These are phyloP conservation scores for Cutaneotrichosporon mucoides DNA, from an alignment of 1,284 basidiomycete species.

Conservation along the genomic window DNA sequence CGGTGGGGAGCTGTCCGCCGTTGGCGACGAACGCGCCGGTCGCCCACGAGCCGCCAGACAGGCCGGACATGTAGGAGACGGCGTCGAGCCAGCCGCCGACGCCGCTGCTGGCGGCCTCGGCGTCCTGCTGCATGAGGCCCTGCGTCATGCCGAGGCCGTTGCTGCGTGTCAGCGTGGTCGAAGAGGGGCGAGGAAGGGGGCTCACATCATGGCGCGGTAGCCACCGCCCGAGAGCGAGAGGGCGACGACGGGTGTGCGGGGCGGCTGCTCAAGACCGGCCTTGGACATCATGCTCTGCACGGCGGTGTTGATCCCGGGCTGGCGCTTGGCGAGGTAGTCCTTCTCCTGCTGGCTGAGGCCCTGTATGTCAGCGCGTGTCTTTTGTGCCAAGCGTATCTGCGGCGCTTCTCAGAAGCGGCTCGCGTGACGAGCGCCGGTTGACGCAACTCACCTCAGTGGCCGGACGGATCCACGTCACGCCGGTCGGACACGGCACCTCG, in stretches of 20 bases:
- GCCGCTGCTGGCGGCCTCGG: conserved; percentile 10
- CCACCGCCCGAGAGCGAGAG: conserved; percentile 52
- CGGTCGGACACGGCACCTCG: conserved; percentile 37
- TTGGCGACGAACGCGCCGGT: conserved; percentile 45
- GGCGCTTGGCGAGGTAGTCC: conserved; percentile 30
- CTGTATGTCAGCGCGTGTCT: conserved; percentile 5
- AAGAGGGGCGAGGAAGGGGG: neutral
- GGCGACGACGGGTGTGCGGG: conserved; percentile 46
- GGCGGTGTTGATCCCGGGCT: conserved; percentile 24
- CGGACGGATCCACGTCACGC: conserved; percentile 37
- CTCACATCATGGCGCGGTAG: conserved; percentile 52
- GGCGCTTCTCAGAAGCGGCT: conserved; percentile 5
- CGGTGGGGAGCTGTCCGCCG: conserved; percentile 35
- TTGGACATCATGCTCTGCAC: conserved; percentile 30
- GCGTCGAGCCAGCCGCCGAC: conserved; percentile 45
- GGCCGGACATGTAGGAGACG: conserved; percentile 44
- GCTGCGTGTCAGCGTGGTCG: conserved; percentile 2
- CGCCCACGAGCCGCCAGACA: conserved; percentile 48
- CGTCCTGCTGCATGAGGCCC: conserved; percentile 9
- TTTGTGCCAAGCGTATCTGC: conserved; percentile 27
- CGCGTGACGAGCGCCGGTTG: too few relatives aligned
- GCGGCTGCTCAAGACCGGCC: conserved; percentile 31
- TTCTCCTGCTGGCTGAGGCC: conserved; percentile 34
- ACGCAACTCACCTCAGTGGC: conserved; percentile 33
- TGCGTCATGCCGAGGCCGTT: conserved; percentile 22